Conservation (phyloP, 2,329 filamentous ascomycete species). For the Fusarium haematococcum region DNA sequence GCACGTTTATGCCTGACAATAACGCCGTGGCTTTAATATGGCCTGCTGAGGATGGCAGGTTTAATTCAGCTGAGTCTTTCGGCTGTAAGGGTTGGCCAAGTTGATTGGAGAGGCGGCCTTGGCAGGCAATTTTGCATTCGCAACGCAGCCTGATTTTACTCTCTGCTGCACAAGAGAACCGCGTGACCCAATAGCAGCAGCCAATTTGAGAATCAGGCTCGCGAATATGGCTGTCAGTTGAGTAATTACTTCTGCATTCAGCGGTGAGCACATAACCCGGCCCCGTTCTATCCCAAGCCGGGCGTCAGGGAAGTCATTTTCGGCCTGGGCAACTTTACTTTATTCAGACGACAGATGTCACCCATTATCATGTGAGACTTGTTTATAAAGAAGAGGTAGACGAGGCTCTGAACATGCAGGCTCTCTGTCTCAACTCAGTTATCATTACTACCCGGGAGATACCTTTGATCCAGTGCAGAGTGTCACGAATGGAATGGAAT, state of each 20-base stretch:
- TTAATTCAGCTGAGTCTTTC: not conserved
- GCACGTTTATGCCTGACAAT: not conserved
- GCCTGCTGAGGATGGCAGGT: not conserved
- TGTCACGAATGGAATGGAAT: conserved; percentile 15
- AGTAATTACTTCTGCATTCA: not conserved
- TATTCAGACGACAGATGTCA: not conserved
- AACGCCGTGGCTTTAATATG: not conserved
- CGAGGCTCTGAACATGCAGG: not conserved
- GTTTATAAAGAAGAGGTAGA: not conserved
- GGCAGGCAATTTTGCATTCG: not conserved
- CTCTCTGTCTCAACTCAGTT: not conserved
- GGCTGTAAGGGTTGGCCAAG: not conserved
- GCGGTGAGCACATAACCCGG: not conserved
- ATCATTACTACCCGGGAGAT: not conserved
- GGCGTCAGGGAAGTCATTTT: not conserved
- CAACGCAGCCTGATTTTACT: not conserved
- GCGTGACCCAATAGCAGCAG: not conserved
- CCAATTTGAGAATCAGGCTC: not conserved
- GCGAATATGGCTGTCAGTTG: not conserved
- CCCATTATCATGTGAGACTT: not conserved
- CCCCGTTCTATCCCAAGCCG: not conserved
- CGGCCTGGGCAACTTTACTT: not conserved
- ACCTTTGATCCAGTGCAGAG: not conserved
- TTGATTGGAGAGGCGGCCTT: not conserved
- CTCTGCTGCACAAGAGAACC: not conserved